Percentiles rank a stretch among this genome's conserved stretches.
Evolutionary conservation across 768 basidiomycete genomes (phyloP).

Genomic region (Boletus rufocinnamomeus): DNA sequence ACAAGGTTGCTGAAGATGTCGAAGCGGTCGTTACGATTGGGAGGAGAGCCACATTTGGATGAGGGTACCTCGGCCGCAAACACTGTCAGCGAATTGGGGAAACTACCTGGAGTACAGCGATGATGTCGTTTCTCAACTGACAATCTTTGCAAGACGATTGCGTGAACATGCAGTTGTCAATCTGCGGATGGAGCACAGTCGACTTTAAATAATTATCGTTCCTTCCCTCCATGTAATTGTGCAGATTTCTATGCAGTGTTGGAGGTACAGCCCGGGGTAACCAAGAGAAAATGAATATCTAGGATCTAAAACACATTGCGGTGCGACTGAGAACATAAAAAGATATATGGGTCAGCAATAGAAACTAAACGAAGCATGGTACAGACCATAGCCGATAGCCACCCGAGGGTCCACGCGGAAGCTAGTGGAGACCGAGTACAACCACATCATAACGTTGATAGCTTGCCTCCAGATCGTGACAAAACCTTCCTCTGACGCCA

Average conservation of each 20-base stretch:
- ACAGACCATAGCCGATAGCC: not conserved
- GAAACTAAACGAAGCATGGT: not conserved
- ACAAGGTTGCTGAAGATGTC: not conserved
- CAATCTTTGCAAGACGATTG: not conserved
- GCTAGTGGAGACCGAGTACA: slow-evolving; percentile 20
- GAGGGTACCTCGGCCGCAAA: not conserved
- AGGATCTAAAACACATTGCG: not conserved
- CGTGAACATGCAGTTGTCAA: not conserved
- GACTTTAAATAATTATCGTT: not conserved
- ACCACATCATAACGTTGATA: slow-evolving; percentile 9
- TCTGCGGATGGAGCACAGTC: not conserved
- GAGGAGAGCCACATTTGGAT: not conserved
- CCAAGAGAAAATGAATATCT: not conserved
- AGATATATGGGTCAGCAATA: not conserved
- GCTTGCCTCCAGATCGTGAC: slow-evolving; percentile 1
- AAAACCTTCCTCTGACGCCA: slow-evolving; percentile 23
- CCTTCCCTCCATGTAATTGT: not conserved
- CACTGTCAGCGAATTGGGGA: not conserved
- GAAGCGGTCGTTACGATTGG: not conserved
- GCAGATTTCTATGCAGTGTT: not conserved
- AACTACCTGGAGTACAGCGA: not conserved
- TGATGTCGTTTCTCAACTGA: not conserved
- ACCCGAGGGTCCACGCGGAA: not conserved
- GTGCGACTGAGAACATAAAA: not conserved
- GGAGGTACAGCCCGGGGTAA: not conserved